A percentile compares a stretch with the other conserved stretches of the same genome.
These are phyloP conservation scores for Ophiorrhiza pumila DNA, from an alignment of 257 asterid species.

Conservation along the genomic window DNA sequence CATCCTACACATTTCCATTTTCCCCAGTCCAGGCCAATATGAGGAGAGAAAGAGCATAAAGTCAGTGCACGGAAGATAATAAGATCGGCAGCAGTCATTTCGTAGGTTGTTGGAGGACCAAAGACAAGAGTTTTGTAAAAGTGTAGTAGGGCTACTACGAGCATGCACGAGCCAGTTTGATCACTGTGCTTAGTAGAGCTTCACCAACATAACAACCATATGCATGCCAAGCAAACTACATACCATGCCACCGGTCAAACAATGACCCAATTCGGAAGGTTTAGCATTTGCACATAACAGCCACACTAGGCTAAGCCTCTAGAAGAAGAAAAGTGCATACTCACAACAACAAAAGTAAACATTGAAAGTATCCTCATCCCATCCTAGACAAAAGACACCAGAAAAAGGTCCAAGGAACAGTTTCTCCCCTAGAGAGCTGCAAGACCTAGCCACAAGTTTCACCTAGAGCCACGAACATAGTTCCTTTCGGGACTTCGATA, in stretches of 20 bases:
- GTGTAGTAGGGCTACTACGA: too few relatives aligned
- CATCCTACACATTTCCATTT: too few relatives aligned
- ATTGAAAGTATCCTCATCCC: background rate
- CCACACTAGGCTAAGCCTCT: background rate
- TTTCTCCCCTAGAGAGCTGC: background rate
- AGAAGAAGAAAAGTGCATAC: background rate
- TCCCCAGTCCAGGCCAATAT: too few relatives aligned
- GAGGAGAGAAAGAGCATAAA: too few relatives aligned
- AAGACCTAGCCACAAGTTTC: constrained; percentile 19
- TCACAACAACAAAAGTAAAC: background rate
- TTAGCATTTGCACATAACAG: background rate
- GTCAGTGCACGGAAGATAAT: too few relatives aligned
- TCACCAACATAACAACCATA: background rate
- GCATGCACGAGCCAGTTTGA: too few relatives aligned
- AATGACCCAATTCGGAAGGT: background rate
- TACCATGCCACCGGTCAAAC: background rate
- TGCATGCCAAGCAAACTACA: background rate
- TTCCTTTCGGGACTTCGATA: constrained; percentile 48
- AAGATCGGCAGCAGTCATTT: too few relatives aligned
- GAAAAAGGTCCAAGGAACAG: background rate
- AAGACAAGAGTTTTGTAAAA: too few relatives aligned
- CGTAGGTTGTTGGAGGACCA: too few relatives aligned
- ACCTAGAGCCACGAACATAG: constrained; percentile 65
- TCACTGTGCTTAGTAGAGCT: background rate
- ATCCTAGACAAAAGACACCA: background rate